Conservation (phyloP, 768 basidiomycete species). For the Tylopilus cervinicoccineus region DNA sequence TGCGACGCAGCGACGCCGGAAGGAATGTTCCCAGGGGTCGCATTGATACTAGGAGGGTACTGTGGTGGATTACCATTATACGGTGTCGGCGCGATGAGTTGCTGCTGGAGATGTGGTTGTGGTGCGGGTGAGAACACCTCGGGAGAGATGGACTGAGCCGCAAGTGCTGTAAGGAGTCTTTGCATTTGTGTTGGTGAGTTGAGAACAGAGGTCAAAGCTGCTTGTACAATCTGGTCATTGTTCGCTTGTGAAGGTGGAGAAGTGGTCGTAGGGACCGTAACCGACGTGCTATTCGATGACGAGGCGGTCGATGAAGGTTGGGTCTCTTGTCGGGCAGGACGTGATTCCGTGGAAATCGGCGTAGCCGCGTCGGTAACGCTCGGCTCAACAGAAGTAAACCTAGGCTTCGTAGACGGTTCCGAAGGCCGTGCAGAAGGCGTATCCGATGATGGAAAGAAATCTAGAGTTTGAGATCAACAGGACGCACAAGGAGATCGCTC, state of each 20-base stretch:
- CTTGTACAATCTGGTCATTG: conserved; percentile 46
- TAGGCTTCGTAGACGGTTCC: conserved; percentile 25
- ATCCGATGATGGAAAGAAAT: conserved; percentile 41
- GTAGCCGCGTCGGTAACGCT: conserved; percentile 17
- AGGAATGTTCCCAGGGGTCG: background rate
- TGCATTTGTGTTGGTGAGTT: conserved; percentile 54
- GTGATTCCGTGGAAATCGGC: conserved; percentile 11
- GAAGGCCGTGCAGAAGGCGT: conserved; percentile 41
- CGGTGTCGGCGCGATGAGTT: conserved; percentile 28
- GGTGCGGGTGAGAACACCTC: conserved; percentile 19
- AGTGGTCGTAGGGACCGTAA: conserved; percentile 8
- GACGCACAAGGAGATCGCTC: background rate
- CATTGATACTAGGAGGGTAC: background rate
- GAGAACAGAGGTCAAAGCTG: conserved; percentile 48
- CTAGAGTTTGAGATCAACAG: conserved; percentile 24
- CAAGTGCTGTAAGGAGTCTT: conserved; percentile 47
- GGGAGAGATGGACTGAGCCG: conserved; percentile 22
- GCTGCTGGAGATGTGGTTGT: conserved; percentile 21
- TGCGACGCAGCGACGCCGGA: conserved; percentile 9
- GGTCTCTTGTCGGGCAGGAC: conserved; percentile 12
- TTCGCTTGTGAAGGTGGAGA: conserved; percentile 20
- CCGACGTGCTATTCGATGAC: conserved; percentile 4
- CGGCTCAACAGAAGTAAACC: conserved; percentile 28
- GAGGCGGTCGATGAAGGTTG: conserved; percentile 12
- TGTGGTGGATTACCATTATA: conserved; percentile 18